phyloP scores from a whole-genome alignment of 345 rosid genomes.

The Odontarrhena argentea region DNA sequence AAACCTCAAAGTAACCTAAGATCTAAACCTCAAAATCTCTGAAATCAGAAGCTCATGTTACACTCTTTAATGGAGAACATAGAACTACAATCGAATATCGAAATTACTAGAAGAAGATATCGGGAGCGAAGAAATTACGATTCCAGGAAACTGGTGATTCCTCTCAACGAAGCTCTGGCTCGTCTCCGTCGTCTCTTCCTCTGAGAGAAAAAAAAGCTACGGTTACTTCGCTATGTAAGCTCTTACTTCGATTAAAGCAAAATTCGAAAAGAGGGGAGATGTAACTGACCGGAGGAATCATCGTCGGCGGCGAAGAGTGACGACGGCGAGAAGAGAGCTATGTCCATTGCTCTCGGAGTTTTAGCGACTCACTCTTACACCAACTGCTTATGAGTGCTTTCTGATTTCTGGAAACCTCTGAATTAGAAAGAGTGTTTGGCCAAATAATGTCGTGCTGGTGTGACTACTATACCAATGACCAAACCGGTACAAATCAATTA shows the following conservation, averaged over 20 bases:
- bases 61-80: neutral
- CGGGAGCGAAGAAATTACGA: slow-evolving; percentile 45
- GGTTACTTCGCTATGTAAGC: neutral
- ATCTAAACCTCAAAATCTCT: slow-evolving; percentile 2
- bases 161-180: slow-evolving; percentile 74
- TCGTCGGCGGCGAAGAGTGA: slow-evolving; percentile 73
- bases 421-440: neutral
- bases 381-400: neutral
- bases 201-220: slow-evolving; percentile 27
- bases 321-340: slow-evolving; percentile 91
- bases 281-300: slow-evolving; percentile 47
- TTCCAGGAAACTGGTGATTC: slow-evolving; percentile 78
- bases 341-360: slow-evolving; percentile 59
- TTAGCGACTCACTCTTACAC: neutral
- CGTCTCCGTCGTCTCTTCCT: slow-evolving; percentile 50
- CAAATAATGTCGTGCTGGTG: no score
- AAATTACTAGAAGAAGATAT: neutral
- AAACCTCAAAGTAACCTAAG: slow-evolving; percentile 14
- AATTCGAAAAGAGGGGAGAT: slow-evolving; percentile 17
- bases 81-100: neutral
- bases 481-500: no score
- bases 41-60: slow-evolving; percentile 7
- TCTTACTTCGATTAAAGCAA: slow-evolving; percentile 8
- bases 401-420: neutral
- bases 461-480: no score